A percentile compares a stretch with the other conserved stretches of the same genome.
phyloP scores from a whole-genome alignment of 371 early-diverging fungal species.

The Mortierella sp. region DNA sequence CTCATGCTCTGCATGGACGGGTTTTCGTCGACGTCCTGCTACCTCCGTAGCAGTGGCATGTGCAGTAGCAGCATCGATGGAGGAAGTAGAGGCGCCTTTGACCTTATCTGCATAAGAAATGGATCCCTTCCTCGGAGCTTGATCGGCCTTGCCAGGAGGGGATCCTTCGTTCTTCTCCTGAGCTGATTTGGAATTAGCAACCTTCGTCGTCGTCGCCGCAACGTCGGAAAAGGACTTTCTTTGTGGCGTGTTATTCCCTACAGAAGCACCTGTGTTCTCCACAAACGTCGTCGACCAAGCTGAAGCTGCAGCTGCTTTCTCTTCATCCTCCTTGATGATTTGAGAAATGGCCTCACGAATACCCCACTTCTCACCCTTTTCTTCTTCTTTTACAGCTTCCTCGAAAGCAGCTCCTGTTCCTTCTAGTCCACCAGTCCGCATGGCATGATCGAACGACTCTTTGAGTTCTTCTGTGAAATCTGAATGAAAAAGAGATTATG shows the following conservation, averaged over 20 bases:
- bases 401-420: not conserved
- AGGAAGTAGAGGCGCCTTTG: not conserved
- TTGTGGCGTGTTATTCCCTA: no score
- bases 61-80: not conserved
- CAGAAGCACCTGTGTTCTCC: no score
- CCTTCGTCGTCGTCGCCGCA: not conserved
- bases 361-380: constrained; percentile 6
- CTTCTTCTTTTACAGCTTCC: not conserved
- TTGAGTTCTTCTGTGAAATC: constrained; percentile 15
- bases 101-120: no score
- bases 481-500: no score
- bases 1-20: not conserved
- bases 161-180: no score
- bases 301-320: not conserved
- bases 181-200: not conserved
- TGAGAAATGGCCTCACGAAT: constrained; percentile 12
- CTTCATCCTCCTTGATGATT: constrained; percentile 10
- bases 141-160: no score
- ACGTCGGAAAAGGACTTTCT: no score
- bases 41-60: not conserved
- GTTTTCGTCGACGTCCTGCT: not conserved
- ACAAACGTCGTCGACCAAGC: no score
- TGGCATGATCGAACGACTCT: constrained; percentile 19
- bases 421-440: not conserved
- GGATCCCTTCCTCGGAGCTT: no score